A percentile compares a stretch with the other conserved stretches of the same genome.
Evolutionary conservation across 331 rosid species (phyloP).

Genomic region (Acacia pycnantha): DNA sequence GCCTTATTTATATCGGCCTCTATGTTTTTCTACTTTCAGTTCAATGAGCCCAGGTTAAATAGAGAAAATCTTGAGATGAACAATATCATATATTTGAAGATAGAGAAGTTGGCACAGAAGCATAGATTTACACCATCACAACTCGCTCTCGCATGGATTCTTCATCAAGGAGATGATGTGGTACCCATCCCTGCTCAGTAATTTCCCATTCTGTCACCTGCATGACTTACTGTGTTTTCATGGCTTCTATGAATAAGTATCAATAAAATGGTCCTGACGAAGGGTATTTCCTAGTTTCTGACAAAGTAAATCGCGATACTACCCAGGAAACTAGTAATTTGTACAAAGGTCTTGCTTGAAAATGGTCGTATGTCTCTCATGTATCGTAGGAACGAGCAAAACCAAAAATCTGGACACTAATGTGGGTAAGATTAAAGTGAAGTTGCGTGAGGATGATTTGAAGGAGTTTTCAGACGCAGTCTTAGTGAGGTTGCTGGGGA

Average conservation of each 20-base stretch:
- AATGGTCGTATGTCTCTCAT: background rate
- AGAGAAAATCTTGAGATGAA: constrained; percentile 56
- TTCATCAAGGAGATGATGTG: constrained; percentile 65
- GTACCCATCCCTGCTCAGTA: constrained; percentile 77
- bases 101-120: constrained; percentile 57
- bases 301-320: background rate
- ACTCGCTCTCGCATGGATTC: constrained; percentile 73
- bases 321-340: background rate
- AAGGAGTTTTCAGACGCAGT: no score
- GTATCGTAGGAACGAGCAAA: constrained; percentile 55
- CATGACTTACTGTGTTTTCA: background rate
- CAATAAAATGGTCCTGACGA: background rate
- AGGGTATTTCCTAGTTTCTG: background rate
- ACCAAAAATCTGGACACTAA: constrained; percentile 49
- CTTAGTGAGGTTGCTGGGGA: no score
- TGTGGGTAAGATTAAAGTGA: no score
- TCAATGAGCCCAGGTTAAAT: constrained; percentile 45
- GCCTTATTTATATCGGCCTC: background rate
- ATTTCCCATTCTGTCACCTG: background rate
- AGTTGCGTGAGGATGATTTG: no score
- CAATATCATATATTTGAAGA: constrained; percentile 42
- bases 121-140: constrained; percentile 59
- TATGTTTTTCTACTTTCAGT: constrained; percentile 35
- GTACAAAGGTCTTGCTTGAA: background rate
- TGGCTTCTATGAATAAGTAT: background rate